Conservation (phyloP, 1,284 basidiomycete species). For the Dichomitus squalens region DNA sequence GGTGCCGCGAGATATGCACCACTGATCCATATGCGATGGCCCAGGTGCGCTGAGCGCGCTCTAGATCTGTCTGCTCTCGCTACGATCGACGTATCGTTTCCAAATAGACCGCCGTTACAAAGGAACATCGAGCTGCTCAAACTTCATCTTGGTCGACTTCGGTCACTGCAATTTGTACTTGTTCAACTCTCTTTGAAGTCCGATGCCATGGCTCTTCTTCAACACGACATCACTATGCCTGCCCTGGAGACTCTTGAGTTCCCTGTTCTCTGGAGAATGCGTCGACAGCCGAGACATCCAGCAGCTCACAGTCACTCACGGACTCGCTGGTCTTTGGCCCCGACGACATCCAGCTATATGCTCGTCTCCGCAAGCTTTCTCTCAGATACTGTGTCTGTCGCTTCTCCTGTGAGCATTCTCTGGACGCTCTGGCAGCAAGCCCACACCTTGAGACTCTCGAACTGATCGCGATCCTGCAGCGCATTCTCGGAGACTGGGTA, state of each 20-base stretch:
- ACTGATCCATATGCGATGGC: background rate
- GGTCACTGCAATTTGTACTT: background rate
- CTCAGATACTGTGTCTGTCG: background rate
- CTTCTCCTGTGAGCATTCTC: background rate
- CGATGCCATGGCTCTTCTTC: background rate
- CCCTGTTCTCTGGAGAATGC: background rate
- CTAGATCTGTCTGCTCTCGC: background rate
- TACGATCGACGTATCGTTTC: background rate
- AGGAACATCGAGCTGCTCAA: background rate
- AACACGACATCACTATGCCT: background rate
- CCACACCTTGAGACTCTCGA: background rate
- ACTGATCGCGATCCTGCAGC: background rate
- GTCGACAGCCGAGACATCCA: background rate
- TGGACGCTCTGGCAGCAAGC: background rate
- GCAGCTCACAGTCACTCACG: background rate
- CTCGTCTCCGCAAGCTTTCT: background rate
- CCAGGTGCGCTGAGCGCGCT: background rate
- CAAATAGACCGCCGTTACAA: background rate
- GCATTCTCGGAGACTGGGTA: background rate
- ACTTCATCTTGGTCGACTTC: background rate
- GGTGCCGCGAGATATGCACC: background rate
- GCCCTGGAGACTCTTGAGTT: background rate
- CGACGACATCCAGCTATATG: background rate
- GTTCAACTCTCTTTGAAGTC: background rate
- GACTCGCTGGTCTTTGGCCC: background rate